Conservation (phyloP, 2,329 filamentous ascomycete genomes). For the Graphilbum ipis-grandicollis region DNA sequence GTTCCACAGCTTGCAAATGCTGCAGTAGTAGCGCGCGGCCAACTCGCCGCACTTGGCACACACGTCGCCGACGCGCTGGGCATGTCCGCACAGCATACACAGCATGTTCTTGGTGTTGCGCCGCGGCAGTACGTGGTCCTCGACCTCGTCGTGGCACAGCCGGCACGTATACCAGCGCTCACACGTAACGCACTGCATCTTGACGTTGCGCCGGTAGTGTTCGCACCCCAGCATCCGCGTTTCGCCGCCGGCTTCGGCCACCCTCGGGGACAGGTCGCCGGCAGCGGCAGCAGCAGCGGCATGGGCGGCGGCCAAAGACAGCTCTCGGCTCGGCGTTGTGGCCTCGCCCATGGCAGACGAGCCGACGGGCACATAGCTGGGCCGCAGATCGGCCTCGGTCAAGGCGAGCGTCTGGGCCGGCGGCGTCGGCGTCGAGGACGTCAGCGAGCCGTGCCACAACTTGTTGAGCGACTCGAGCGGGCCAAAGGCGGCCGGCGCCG, state of each 20-base stretch:
- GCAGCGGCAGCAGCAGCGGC: background rate
- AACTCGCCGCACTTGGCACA: conserved; percentile 63
- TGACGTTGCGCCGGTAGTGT: conserved; percentile 92
- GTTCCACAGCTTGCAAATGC: conserved; percentile 93
- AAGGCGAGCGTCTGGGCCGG: conserved; percentile 28
- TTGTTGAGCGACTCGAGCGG: conserved; percentile 37
- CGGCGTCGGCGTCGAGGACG: conserved; percentile 18
- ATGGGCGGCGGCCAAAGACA: background rate
- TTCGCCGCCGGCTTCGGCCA: conserved; percentile 4
- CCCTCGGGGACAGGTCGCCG: background rate
- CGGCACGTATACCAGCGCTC: conserved; percentile 88
- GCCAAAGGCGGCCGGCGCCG: conserved; percentile 12
- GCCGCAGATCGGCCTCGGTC: conserved; percentile 43
- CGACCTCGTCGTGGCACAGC: conserved; percentile 74
- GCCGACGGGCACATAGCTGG: conserved; percentile 42
- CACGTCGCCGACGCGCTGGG: conserved; percentile 63
- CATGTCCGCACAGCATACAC: conserved; percentile 83
- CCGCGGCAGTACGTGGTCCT: conserved; percentile 64
- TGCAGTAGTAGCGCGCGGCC: conserved; percentile 81
- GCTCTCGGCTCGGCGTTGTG: background rate
- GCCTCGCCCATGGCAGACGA: background rate
- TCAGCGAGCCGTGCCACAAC: conserved; percentile 33
- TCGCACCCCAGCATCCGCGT: conserved; percentile 51
- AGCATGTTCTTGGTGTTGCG: conserved; percentile 87
- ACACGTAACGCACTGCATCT: conserved; percentile 83